Evolutionary conservation across 306 rosid genomes (phyloP), one percentile per base, ranked within the genome.

Genomic region (Vigna nakashimae): DNA sequence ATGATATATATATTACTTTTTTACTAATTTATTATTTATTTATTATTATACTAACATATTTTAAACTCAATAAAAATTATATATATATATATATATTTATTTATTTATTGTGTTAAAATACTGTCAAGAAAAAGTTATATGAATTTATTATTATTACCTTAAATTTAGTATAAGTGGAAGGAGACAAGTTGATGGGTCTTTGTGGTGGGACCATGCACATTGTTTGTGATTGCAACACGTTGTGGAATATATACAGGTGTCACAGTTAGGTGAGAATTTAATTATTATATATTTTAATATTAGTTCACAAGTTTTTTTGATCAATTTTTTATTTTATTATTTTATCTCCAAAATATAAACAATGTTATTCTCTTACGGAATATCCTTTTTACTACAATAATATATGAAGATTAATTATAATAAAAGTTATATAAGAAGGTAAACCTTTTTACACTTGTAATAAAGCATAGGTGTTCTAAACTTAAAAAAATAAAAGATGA

Each of bases 171-270:
- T 9, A 40, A 0, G 12, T 2, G 9, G 46, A 40, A 40, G 10
- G 45, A 2, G 45, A 40, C 45, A 42, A 12, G 13, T 9, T 12
- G 3, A 42, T 11, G 15, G 11, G 10, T 51, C 10, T n/a, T n/a
- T 8, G 0, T 16, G 56, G 22, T n/a, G 56, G 20, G 22, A 1
- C 22, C 22, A 51, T 7, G 22, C 56, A 51, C 1, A 5, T 16
- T 17, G 10, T 50, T 50, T 16, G 7, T 50, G 7, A 50, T 40
- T 38, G 13, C 16, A 62, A 80, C 80, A 67, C 76, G 56, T 74
- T 4, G 15, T 0, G 10, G 5, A 46, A 1, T 8, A 2, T 1
- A 2, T 9, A 43, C 80, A 74, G 65, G 84, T 74, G 80, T 48
- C 76, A 3, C 0, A 1, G 28, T 67, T 42, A 42, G 32, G 28